Percentiles rank a stretch among this genome's conserved stretches.
Evolutionary conservation across 768 basidiomycete genomes (phyloP).

Genomic region (Dacryopinax primogenitus): DNA sequence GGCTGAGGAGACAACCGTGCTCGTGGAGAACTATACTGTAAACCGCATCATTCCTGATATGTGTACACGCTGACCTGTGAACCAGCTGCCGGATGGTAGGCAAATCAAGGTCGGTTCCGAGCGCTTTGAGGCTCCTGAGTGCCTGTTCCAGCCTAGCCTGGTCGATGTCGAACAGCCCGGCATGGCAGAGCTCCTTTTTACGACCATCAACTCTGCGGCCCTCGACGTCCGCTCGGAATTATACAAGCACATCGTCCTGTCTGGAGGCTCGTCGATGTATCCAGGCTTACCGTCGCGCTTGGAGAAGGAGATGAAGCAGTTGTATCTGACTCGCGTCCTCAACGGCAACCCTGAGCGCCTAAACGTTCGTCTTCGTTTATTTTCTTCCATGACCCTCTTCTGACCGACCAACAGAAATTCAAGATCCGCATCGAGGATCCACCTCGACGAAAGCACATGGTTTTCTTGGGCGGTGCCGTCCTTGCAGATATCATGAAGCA

Average conservation of each 20-base stretch:
- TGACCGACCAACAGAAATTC: slow-evolving; percentile 62
- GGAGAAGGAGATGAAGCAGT: slow-evolving; percentile 99
- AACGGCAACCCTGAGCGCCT: slow-evolving; percentile 68
- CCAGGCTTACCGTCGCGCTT: slow-evolving; percentile 91
- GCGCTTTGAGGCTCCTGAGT: slow-evolving; percentile 97
- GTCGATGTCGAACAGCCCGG: slow-evolving; percentile 96
- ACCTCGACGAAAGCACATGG: slow-evolving; percentile 97
- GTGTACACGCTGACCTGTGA: background rate
- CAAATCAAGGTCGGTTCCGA: slow-evolving; percentile 96
- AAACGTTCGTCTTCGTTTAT: slow-evolving; percentile 47
- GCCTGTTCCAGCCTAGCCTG: slow-evolving; percentile 98
- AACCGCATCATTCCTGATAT: slow-evolving; percentile 18
- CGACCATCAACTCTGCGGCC: slow-evolving; percentile 83
- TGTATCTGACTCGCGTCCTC: slow-evolving; percentile 87
- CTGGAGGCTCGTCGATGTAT: slow-evolving; percentile 97
- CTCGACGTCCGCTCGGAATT: slow-evolving; percentile 81
- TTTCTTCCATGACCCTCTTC: background rate
- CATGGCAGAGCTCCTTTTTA: slow-evolving; percentile 96
- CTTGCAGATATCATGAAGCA: slow-evolving; percentile 97
- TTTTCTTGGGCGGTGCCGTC: slow-evolving; percentile 97
- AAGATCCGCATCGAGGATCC: slow-evolving; percentile 98
- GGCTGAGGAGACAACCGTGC: slow-evolving; percentile 87
- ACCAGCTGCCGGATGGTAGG: slow-evolving; percentile 85
- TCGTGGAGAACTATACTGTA: slow-evolving; percentile 94
- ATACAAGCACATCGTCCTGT: slow-evolving; percentile 96